phyloP scores from a whole-genome alignment of 805 yeast genomes.

The Metschnikowia aberdeeniae region DNA sequence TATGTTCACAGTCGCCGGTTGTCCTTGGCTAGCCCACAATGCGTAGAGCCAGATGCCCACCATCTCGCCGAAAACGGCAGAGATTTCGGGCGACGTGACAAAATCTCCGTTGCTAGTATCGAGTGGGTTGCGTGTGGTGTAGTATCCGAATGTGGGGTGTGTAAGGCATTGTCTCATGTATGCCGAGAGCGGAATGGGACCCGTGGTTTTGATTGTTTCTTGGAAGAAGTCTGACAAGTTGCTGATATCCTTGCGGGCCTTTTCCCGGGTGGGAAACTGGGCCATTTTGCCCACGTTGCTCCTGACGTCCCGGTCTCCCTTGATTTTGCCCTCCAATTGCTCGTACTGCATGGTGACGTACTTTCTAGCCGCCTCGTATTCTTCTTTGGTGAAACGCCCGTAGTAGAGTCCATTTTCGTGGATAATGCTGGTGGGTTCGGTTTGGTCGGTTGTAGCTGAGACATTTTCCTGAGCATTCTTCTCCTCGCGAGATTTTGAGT shows the following conservation, averaged over 20 bases:
- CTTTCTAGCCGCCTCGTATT: slow-evolving; percentile 37
- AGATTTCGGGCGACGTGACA: slow-evolving; percentile 81
- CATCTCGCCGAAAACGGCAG: slow-evolving; percentile 83
- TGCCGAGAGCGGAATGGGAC: slow-evolving; percentile 69
- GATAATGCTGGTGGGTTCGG: slow-evolving; percentile 9
- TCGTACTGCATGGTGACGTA: slow-evolving; percentile 29
- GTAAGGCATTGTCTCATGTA: slow-evolving; percentile 81
- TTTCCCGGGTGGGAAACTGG: slow-evolving; percentile 29
- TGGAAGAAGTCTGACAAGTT: slow-evolving; percentile 37
- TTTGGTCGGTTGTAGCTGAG: neutral
- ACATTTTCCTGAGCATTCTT: neutral
- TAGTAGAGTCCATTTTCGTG: slow-evolving; percentile 29
- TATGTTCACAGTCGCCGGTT: slow-evolving; percentile 47
- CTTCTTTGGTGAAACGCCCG: slow-evolving; percentile 35
- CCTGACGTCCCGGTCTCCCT: slow-evolving; percentile 33
- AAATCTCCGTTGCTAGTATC: slow-evolving; percentile 65
- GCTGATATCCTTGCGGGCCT: slow-evolving; percentile 11
- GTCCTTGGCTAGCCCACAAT: slow-evolving; percentile 54
- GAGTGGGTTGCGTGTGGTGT: slow-evolving; percentile 72
- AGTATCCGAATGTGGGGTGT: slow-evolving; percentile 74
- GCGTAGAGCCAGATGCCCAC: slow-evolving; percentile 69
- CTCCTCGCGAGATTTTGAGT: neutral
- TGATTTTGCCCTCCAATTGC: slow-evolving; percentile 32
- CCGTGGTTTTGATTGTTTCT: slow-evolving; percentile 59
- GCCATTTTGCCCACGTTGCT: slow-evolving; percentile 35